Percentiles rank a stretch among this genome's conserved stretches.
phyloP scores from a whole-genome alignment of 108 stramenopile species.

The Cyclotella kingstonii region DNA sequence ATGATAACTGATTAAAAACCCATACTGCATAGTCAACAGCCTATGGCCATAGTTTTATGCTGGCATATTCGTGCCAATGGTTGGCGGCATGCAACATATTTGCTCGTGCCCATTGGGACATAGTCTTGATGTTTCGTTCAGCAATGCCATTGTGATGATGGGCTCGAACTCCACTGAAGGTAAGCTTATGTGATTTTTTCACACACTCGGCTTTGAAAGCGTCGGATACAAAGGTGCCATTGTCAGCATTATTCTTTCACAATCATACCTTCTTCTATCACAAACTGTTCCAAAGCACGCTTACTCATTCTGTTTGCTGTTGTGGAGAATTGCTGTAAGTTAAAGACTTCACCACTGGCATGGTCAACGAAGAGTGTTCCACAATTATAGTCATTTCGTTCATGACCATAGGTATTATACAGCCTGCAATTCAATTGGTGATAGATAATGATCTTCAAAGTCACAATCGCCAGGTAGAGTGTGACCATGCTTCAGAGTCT shows the following conservation, averaged over 20 bases:
- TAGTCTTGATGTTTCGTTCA: conserved; percentile 42
- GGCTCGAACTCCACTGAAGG: conserved; percentile 46
- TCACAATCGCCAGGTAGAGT: not conserved
- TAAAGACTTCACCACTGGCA: conserved; percentile 3
- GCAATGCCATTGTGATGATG: conserved; percentile 63
- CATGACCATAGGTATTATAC: not conserved
- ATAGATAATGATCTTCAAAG: conserved; percentile 1
- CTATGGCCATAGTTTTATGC: conserved; percentile 38
- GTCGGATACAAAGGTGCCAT: conserved; percentile 24
- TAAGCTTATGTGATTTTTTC: conserved; percentile 12
- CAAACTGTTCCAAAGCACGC: not conserved
- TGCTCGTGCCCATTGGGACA: conserved; percentile 35
- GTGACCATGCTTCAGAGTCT: not conserved
- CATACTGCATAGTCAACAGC: conserved; percentile 41
- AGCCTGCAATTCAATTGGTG: not conserved
- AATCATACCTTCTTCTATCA: conserved; percentile 1
- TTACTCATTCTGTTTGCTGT: not conserved
- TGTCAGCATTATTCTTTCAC: conserved; percentile 34
- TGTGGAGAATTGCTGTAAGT: not conserved
- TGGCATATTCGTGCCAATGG: conserved; percentile 44
- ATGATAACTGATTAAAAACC: conserved; percentile 39
- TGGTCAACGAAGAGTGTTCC: conserved; percentile 4
- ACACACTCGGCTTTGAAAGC: conserved; percentile 18
- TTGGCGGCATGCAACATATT: conserved; percentile 40
- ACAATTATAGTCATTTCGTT: not conserved